Base-by-base conservation (phyloP, 179 eudicot genomes). In the Carnegiea gigantea region DNA sequence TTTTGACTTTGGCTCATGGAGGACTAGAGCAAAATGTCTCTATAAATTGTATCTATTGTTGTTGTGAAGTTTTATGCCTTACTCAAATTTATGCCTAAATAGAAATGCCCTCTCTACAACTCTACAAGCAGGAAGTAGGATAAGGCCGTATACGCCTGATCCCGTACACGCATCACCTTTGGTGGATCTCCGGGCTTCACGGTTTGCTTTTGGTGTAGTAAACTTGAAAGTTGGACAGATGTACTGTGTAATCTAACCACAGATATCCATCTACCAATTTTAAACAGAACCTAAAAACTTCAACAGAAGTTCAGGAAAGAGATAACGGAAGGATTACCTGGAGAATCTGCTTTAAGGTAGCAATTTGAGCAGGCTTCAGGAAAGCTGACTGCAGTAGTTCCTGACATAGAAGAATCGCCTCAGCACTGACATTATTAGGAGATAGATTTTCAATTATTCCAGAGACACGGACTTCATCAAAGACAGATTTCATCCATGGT, bases 401-500 rank as follows among this genome's bases (percentile, higher is more conserved):
- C 62, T 90, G 90, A 86, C 91, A 91, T 79, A 97, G 84, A 53
- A 85, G 78, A 83, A 93, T 97, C 76, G 93, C 72, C 82, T 97
- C 97, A 77, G 82, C 67, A 80, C 80, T 92, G 54, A 88, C 20
- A 70, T 88, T 90, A 84, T 84, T 84, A 67, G 92, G 86, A 70
- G 93, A 87, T 43, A 95, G 80, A 79, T 93, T 94, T 53, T 87
- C 81, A 46, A 97, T 86, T 30, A 97, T 91, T 82, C 90, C 83
- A 38, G 81, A 75, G 60, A 97, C 72, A 80, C 95, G 88, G 73
- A 89, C 86, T 84, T 91, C 89, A 57, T 97, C 88, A 70, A 97
- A 91, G 83, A 94, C 90, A 2, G 89, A 82, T 83, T 80, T 86
- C 90, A 95, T 89, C 99, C 98, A 97, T 44, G 78, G 74, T 78